Base-by-base conservation (phyloP, 2,329 filamentous ascomycete species). In the Stemphylium beticola region DNA sequence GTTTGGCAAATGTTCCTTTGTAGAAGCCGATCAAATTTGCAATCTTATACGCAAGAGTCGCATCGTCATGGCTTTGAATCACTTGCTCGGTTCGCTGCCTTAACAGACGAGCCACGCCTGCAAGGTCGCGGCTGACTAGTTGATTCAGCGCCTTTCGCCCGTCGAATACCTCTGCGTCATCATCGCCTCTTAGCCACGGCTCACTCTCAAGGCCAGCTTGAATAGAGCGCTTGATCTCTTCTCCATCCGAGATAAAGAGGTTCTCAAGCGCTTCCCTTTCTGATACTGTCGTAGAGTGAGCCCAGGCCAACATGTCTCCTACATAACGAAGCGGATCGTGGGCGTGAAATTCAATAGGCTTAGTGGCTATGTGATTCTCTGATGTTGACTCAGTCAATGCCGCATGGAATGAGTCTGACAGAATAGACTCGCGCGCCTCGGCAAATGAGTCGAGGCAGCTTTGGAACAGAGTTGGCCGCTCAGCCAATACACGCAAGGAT, bases 271-370 rank as follows among this genome's bases (percentile, higher is more conserved):
- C 92, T 75, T 99, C 95, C 47, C 91, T 85, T 75, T 99, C 95
- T 29, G 93, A 96, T 1, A 99, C 95, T 0, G 93, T 89, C 2
- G 93, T 90, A 0, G 95, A 96, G 73, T 99, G 95, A 5, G 90
- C 87, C 95, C 95, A 99, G 4, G 95, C 95, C 12, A 99, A 83
- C 93, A 99, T 99, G 71, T 99, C 95, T 48, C 95, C 92, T 2
- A 96, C 87, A 73, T 98, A 98, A 17, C 95, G 87, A 22, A 98
- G 78, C 1, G 92, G 88, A 69, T 99, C 95, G 72, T 98, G 93
- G 0, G 95, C 93, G 10, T 88, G 89, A 65, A 98, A 85, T 71
- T 99, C 93, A 60, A 99, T 99, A 0, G 95, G 93, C 71, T 98
- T 97, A 2, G 83, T 73, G 15, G 68, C 65, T 36, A 74, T 83